Percentiles rank a stretch among this genome's conserved stretches.
Evolutionary conservation across 176 grass and related monocot species (phyloP).

Genomic region (Bolboschoenus planiculmis): DNA sequence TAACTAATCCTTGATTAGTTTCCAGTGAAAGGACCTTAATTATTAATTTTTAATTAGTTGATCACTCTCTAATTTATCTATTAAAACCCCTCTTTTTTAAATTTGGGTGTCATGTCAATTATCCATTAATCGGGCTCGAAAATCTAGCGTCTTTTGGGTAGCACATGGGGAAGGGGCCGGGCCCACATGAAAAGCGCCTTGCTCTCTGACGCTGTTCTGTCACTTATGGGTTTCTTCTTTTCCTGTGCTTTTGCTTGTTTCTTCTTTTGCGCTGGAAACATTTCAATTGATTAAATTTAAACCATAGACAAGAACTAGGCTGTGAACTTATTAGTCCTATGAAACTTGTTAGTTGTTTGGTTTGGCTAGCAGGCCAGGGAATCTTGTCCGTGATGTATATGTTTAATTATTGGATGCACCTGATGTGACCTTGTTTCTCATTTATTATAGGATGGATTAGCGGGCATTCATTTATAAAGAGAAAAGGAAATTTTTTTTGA

Average conservation of each 20-base stretch:
- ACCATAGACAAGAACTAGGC: background rate
- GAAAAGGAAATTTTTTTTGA: too few species aligned
- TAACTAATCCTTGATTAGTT: background rate
- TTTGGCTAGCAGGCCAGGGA: background rate
- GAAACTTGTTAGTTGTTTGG: background rate
- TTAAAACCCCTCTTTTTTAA: background rate
- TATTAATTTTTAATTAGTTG: background rate
- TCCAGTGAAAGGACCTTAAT: background rate
- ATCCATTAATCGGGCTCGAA: background rate
- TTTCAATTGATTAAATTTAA: background rate
- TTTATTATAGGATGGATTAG: background rate
- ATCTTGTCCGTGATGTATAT: background rate
- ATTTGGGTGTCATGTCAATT: background rate
- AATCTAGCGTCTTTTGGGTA: background rate
- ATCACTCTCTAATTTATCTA: background rate
- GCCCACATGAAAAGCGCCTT: background rate
- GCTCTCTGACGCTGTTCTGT: background rate
- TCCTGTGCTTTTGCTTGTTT: background rate
- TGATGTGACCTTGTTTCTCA: background rate
- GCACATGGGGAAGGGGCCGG: conserved; percentile 5
- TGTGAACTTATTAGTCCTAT: background rate
- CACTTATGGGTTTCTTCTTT: background rate
- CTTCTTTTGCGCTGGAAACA: background rate
- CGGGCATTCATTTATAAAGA: too few species aligned
- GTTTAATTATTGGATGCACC: background rate